Base-by-base conservation (phyloP, 805 yeast genomes). In the Ogataea angusta region DNA sequence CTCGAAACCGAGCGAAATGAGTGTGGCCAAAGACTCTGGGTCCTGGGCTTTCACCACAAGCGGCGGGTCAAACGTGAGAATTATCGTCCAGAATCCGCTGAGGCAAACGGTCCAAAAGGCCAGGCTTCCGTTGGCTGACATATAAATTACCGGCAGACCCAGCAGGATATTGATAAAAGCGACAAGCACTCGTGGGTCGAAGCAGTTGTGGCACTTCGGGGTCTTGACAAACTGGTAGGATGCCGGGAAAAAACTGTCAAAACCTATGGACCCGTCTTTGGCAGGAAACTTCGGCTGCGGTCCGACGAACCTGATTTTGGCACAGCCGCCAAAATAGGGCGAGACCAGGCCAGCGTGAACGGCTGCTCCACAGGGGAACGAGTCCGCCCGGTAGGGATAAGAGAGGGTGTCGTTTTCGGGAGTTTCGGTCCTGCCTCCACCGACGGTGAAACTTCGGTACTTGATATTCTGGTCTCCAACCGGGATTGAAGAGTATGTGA, bases 311-410 rank as follows among this genome's bases (percentile, higher is more conserved):
- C 78, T 64, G 13, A 85, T 49, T 36, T 73, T 68, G 1, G 85
- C 89, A 57, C 91, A 83, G 0, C 95, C 96, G 2, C 98, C 98
- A 43, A 66, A 67, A 19, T 70, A 54, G 10, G 91, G 82, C 0
- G 93, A 82, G 1, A 89, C 65, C 0, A 81, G 60, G 1, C 96
- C 96, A 2, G 90, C 80, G 61, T 90, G 96, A 4, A 85, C 76
- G 0, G 93, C 97, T 2, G 96, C 84, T 0, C 89, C 91, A 59
- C 98, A 90, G 0, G 91, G 82, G 52, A 70, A 89, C 1, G 96
- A 86, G 63, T 90, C 98, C 0, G 87, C 90, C 48, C 98, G 69
- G 56, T 88, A 90, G 0, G 90, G 89, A 18, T 64, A 52, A 0
- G 86, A 66, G 7, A 80, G 45, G n/a, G 48, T 49, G 1, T 54